Base-by-base conservation (phyloP, 768 basidiomycete species). In the Pulveroboletus sp. region DNA sequence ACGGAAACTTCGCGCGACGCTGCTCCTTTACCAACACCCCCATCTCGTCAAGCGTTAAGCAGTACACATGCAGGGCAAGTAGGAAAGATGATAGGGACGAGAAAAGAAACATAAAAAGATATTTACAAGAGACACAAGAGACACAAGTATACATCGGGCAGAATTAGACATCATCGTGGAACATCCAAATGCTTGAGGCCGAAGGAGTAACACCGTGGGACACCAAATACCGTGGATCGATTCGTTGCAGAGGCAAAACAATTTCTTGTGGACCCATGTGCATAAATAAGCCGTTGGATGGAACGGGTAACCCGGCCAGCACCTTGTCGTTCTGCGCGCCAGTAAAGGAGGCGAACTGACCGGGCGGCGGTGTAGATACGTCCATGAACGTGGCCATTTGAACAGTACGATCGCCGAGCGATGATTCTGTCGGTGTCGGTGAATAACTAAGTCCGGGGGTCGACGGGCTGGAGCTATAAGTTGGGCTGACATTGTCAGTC, bases 361-460 rank as follows among this genome's bases (percentile, higher is more conserved):
- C 51, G 17, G 66, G 66, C 24, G 68, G 66, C 53, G 66, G 66
- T 27, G 66, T 68, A 7, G 58, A 54, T 14, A 68, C 73, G 51
- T 83, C 80, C 57, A 74, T 64, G 49, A 81, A 81, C 0, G 66
- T 71, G 14, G 73, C 64, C 75, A 81, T 77, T 55, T 82, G 81
- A 20, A 81, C 69, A 0, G 79, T 82, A 20, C 74, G 74, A 54
- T 81, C 80, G 33, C 75, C 76, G 40, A 74, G 67, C 6, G 77
- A 77, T 0, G 78, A 82, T 47, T 80, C 81, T 1, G 80, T 81
- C 4, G 81, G 76, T 1, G 80, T 75, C 0, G 83, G 83, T 0
- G 83, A 84, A 42, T 79, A 78, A 11, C 72, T 76, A 33, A 85
- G 76, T 17, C 72, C 69, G 1, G 82, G 82, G 0, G 80, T 82